A percentile compares a stretch with the other conserved stretches of the same genome.
Evolutionary conservation across 1,139 yeast species (phyloP).

Genomic region (Citeromyces siamensis): DNA sequence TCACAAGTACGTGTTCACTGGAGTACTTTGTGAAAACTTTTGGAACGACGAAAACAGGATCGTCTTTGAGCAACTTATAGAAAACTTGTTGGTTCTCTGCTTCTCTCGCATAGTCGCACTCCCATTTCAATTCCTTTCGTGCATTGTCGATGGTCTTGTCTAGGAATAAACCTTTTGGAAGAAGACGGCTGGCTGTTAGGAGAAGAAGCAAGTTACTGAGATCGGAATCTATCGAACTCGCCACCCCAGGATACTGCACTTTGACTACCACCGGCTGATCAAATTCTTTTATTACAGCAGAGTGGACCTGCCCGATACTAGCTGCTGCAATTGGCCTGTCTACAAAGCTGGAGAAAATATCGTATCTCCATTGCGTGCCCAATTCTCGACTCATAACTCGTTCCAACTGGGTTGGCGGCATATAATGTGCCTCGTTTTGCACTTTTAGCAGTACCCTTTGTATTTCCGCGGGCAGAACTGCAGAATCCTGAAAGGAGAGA

Average conservation of each 20-base stretch:
- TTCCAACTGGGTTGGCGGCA: constrained; percentile 89
- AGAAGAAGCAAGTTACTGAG: constrained; percentile 72
- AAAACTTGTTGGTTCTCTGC: constrained; percentile 70
- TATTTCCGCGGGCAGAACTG: constrained; percentile 74
- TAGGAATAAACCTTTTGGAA: constrained; percentile 86
- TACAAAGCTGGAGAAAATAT: constrained; percentile 59
- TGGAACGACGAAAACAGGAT: constrained; percentile 70
- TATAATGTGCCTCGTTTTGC: constrained; percentile 90
- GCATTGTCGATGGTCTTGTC: constrained; percentile 93
- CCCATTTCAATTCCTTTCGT: constrained; percentile 90
- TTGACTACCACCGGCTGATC: constrained; percentile 73
- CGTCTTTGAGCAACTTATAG: constrained; percentile 46
- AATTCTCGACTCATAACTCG: constrained; percentile 61
- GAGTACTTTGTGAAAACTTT: constrained; percentile 66
- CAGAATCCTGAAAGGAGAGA: constrained; percentile 85
- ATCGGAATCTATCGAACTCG: constrained; percentile 86
- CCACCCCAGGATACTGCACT: constrained; percentile 98
- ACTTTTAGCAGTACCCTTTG: constrained; percentile 73
- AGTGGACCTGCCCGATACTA: constrained; percentile 93
- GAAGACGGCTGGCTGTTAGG: constrained; percentile 71
- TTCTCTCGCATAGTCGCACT: constrained; percentile 89
- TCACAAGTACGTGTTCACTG: constrained; percentile 76
- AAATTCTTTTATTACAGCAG: constrained; percentile 47
- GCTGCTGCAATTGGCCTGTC: constrained; percentile 96
- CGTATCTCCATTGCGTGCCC: constrained; percentile 68